phyloP scores from a whole-genome alignment of 768 basidiomycete genomes.

The Sporobolomyces roseus region DNA sequence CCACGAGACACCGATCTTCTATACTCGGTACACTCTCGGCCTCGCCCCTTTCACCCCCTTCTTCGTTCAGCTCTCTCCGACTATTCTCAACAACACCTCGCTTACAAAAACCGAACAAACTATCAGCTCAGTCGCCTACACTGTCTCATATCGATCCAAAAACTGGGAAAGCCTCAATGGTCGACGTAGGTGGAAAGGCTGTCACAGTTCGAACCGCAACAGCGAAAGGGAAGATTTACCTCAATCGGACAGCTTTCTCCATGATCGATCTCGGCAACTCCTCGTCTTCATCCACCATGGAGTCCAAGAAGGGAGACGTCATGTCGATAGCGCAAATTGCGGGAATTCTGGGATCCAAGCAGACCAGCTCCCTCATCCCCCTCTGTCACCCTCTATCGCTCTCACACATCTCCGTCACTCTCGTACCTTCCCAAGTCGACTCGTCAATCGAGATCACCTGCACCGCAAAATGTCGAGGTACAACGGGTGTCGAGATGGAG shows the following conservation, averaged over 20 bases:
- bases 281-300: no score
- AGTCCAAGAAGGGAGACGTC: conserved; percentile 48
- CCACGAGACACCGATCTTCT: no score
- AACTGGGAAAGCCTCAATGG: conserved; percentile 72
- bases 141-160: conserved; percentile 59
- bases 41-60: no score
- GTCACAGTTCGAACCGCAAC: conserved; percentile 66
- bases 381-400: conserved; percentile 79
- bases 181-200: conserved; percentile 67
- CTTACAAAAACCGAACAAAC: no score
- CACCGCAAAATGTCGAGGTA: conserved; percentile 69
- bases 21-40: no score
- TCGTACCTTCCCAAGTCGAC: conserved; percentile 52
- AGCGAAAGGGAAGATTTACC: conserved; percentile 67
- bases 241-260: conserved; percentile 63
- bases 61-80: no score
- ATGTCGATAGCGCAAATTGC: conserved; percentile 60
- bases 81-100: no score
- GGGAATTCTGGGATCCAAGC: conserved; percentile 81
- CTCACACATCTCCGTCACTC: conserved; percentile 63
- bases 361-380: conserved; percentile 76
- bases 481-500: conserved; percentile 91
- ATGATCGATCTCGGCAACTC: conserved; percentile 55
- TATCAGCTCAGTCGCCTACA: no score
- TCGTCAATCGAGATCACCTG: conserved; percentile 51